Evolutionary conservation across 768 basidiomycete genomes (phyloP).

Genomic region (Lactarius evosmus): DNA sequence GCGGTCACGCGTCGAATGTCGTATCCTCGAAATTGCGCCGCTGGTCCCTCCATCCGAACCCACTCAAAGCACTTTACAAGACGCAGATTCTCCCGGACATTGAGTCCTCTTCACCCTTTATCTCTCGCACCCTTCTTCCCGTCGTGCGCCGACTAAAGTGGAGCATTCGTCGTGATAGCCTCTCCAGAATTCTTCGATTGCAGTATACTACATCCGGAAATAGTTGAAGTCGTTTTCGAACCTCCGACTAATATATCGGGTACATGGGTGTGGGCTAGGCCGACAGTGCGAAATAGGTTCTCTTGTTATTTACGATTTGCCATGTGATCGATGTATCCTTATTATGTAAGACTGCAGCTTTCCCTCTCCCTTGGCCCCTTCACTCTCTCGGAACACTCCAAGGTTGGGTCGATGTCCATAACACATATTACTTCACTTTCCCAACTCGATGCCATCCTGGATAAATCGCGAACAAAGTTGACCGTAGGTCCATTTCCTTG

Average conservation of each 20-base stretch:
- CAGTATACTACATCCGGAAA: neutral
- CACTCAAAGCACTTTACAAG: constrained; percentile 45
- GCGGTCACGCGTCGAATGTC: constrained; percentile 49
- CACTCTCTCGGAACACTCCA: neutral
- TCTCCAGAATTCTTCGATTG: constrained; percentile 42
- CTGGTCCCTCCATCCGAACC: constrained; percentile 39
- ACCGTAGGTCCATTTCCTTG: constrained; percentile 43
- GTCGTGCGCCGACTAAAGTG: constrained; percentile 67
- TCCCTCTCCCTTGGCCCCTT: neutral
- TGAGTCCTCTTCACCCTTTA: constrained; percentile 51
- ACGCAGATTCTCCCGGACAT: constrained; percentile 60
- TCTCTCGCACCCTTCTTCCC: constrained; percentile 62
- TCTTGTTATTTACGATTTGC: neutral
- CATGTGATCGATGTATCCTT: neutral
- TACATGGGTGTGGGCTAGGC: neutral
- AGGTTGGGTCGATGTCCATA: constrained; percentile 46
- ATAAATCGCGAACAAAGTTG: constrained; percentile 58
- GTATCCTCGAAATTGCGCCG: constrained; percentile 54
- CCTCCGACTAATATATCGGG: neutral
- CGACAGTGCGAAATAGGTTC: neutral
- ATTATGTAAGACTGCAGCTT: neutral
- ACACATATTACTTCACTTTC: constrained; percentile 61
- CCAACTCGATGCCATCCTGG: constrained; percentile 58
- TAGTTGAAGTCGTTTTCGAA: neutral
- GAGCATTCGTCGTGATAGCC: constrained; percentile 60